phyloP scores from a whole-genome alignment of 2,329 filamentous ascomycete species.

The Aspergillus felis region DNA sequence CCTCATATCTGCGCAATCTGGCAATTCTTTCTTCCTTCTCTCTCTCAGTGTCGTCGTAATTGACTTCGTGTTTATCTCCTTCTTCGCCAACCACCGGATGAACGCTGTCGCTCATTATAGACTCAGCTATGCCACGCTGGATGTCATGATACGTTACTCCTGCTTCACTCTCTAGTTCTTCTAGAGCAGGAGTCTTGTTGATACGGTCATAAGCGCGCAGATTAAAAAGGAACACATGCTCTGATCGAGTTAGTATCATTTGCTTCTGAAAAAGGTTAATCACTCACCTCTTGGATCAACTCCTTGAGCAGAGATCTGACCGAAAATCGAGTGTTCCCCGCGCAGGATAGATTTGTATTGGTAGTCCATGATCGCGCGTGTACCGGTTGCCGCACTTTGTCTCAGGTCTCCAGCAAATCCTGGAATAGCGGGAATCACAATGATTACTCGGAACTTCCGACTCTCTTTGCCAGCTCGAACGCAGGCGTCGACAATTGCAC shows the following conservation, averaged over 20 bases:
- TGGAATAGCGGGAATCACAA: slow-evolving; percentile 85
- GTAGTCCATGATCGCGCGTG: slow-evolving; percentile 95
- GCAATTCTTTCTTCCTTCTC: slow-evolving; percentile 45
- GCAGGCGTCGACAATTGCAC: slow-evolving; percentile 85
- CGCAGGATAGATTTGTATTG: slow-evolving; percentile 95
- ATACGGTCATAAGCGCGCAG: slow-evolving; percentile 88
- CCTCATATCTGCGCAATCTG: slow-evolving; percentile 20
- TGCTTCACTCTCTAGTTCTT: slow-evolving; percentile 72
- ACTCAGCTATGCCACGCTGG: slow-evolving; percentile 81
- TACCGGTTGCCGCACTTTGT: slow-evolving; percentile 77
- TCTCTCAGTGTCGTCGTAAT: slow-evolving; percentile 32
- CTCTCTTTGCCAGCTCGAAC: slow-evolving; percentile 75
- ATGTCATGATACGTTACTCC: slow-evolving; percentile 82
- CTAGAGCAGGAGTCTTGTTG: slow-evolving; percentile 72
- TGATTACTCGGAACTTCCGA: slow-evolving; percentile 85
- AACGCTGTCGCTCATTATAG: slow-evolving; percentile 74
- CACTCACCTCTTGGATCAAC: slow-evolving; percentile 61
- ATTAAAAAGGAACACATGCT: slow-evolving; percentile 93
- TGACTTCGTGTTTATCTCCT: slow-evolving; percentile 45
- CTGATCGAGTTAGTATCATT: slow-evolving; percentile 16
- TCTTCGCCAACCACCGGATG: slow-evolving; percentile 45
- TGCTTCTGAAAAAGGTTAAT: slow-evolving; percentile 36
- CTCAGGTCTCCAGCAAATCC: slow-evolving; percentile 91
- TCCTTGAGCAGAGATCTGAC: slow-evolving; percentile 67
- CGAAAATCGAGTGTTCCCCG: slow-evolving; percentile 87